phyloP scores from a whole-genome alignment of 495 filamentous ascomycete species.

The Hypoxylon fuscum region DNA sequence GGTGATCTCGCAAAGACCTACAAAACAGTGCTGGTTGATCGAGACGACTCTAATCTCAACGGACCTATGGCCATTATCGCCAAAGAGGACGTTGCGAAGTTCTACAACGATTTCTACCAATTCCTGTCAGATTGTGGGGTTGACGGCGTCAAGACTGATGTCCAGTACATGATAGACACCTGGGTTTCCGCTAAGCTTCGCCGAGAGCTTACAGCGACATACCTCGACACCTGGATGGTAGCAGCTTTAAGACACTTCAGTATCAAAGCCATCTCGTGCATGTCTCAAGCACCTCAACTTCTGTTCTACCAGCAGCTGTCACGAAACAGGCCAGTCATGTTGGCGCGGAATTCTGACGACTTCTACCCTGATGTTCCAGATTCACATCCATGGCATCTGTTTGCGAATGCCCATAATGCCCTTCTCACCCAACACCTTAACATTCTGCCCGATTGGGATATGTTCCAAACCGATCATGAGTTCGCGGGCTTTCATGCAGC shows the following conservation, averaged over 20 bases:
- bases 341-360: conserved; percentile 91
- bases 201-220: conserved; percentile 71
- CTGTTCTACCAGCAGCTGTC: conserved; percentile 86
- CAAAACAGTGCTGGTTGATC: conserved; percentile 72
- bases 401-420: conserved; percentile 91
- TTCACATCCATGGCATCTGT: conserved; percentile 93
- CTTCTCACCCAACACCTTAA: conserved; percentile 73
- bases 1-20: conserved; percentile 80
- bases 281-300: conserved; percentile 85
- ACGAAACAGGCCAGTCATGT: conserved; percentile 69
- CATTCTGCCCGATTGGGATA: conserved; percentile 89
- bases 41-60: conserved; percentile 61
- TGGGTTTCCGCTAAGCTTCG: conserved; percentile 73
- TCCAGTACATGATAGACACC: conserved; percentile 85
- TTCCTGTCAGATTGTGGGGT: conserved; percentile 76
- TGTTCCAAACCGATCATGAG: conserved; percentile 90
- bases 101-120: conserved; percentile 92
- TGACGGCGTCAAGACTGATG: conserved; percentile 89
- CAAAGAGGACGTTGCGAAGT: conserved; percentile 70
- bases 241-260: conserved; percentile 80
- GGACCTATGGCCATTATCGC: conserved; percentile 78
- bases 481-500: conserved; percentile 88
- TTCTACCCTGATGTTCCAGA: conserved; percentile 83
- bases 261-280: conserved; percentile 85
- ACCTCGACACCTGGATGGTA: conserved; percentile 88